Percentiles rank a stretch among this genome's conserved stretches.
Evolutionary conservation across 2,329 filamentous ascomycete species (phyloP).

Genomic region (Neonectria coccinea): DNA sequence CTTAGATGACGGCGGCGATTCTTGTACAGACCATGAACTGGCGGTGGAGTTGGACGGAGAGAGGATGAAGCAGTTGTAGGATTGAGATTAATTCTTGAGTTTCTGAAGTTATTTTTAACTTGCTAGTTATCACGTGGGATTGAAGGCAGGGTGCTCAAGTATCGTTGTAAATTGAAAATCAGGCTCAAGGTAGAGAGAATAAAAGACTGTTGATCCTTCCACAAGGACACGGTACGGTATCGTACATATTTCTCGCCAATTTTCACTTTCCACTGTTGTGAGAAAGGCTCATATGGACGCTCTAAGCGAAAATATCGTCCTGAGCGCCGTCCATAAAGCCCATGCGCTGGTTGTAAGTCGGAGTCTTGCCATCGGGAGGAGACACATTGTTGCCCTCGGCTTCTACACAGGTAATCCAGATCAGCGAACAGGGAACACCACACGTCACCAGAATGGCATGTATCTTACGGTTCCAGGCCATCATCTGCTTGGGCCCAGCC

Average conservation of each 20-base stretch:
- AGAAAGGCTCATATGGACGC: slow-evolving; percentile 5
- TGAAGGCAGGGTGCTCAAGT: neutral
- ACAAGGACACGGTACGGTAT: slow-evolving; percentile 18
- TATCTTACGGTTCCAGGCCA: slow-evolving; percentile 58
- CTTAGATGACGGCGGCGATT: neutral
- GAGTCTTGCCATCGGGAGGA: slow-evolving; percentile 44
- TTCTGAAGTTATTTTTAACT: too few relatives aligned
- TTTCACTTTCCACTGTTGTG: neutral
- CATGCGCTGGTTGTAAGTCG: slow-evolving; percentile 51
- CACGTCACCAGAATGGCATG: neutral
- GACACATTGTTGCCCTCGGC: slow-evolving; percentile 50
- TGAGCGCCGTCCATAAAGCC: slow-evolving; percentile 50
- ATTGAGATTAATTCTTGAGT: neutral
- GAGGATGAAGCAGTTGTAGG: neutral
- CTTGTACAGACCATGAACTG: neutral
- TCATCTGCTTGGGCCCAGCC: slow-evolving; percentile 62
- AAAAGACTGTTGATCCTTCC: slow-evolving; percentile 18
- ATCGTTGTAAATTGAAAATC: slow-evolving; percentile 24
- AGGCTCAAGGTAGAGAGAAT: slow-evolving; percentile 6
- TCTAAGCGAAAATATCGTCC: slow-evolving; percentile 46
- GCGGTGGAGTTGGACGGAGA: neutral
- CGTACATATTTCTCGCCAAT: slow-evolving; percentile 2
- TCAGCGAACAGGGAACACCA: neutral
- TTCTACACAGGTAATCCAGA: slow-evolving; percentile 37
- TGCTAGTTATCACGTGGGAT: too few relatives aligned